Base-by-base conservation (phyloP, 2,329 filamentous ascomycete species). In the Aspergillus sp. region DNA sequence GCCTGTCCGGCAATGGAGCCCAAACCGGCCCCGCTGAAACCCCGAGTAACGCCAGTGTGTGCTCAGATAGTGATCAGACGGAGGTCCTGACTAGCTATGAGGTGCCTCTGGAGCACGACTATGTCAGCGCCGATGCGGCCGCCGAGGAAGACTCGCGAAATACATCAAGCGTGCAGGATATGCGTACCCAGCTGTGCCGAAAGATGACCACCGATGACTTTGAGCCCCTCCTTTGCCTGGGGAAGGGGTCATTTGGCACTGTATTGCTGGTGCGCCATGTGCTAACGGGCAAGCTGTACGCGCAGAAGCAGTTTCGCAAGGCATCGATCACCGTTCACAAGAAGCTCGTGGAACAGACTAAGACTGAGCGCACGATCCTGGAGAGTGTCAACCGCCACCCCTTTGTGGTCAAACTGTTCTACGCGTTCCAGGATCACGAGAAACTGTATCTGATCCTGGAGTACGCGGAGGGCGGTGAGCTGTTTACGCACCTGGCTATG, bases 281-380 rank as follows among this genome's bases (percentile, higher is more conserved):
- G 54, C 81, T 87, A 30, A 97, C 93, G 2, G 95, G 95, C 45
- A 89, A 91, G 47, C 85, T 99, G 5, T 99, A 93, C 72, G 96
- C 95, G 0, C 96, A 99, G 80, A 99, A 99, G 81, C 94, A 98
- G 78, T 95, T 99, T 79, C 95, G 94, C 76, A 99, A 99, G 79
- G 95, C 96, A 0, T 96, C 92, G 8, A 82, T 99, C 55, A 92
- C 93, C 0, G 91, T 99, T 41, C 93, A 97, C 79, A 97, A 97
- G 83, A 92, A 93, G 75, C 85, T 98, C 32, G 87, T 99, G 54
- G 93, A 98, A 79, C 95, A 98, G 80, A 98, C 95, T 59, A 97
- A 96, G 83, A 98, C 94, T 2, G 95, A 99, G 80, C 90, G 95
- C 53, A 89, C 89, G 69, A 97, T 99, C 57, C 84, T 99, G 55